Evolutionary conservation across 2,329 filamentous ascomycete species (phyloP).

Genomic region (Xylariales sp.): DNA sequence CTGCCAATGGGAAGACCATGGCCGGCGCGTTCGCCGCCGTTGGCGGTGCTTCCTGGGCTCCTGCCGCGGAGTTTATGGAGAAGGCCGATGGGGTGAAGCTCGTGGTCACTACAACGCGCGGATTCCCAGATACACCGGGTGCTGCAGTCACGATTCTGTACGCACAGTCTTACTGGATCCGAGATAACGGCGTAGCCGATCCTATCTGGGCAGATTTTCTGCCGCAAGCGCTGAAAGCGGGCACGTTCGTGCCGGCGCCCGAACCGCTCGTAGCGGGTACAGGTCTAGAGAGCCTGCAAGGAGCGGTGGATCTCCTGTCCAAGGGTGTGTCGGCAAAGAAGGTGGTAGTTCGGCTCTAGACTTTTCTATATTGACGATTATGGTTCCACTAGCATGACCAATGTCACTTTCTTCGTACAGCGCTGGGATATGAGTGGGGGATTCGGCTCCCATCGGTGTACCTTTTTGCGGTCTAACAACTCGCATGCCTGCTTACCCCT

Average conservation of each 20-base stretch:
- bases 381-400: too few species aligned
- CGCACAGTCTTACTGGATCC: slow-evolving; percentile 20
- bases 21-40: slow-evolving; percentile 19
- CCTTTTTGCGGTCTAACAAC: too few species aligned
- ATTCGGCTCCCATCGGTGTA: too few species aligned
- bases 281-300: slow-evolving; percentile 37
- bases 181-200: slow-evolving; percentile 21
- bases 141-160: slow-evolving; percentile 21
- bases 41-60: slow-evolving; percentile 11
- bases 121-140: slow-evolving; percentile 16
- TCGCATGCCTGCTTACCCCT: too few species aligned
- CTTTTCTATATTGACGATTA: too few species aligned
- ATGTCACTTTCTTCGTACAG: too few species aligned
- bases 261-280: slow-evolving; percentile 32
- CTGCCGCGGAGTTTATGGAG: slow-evolving; percentile 21
- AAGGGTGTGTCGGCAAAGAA: slow-evolving; percentile 38
- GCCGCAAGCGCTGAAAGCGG: slow-evolving; percentile 28
- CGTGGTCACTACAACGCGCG: slow-evolving; percentile 20
- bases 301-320: slow-evolving; percentile 29
- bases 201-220: slow-evolving; percentile 34
- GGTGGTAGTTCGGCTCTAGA: slow-evolving; percentile 35
- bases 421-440: too few species aligned
- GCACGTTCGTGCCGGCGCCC: slow-evolving; percentile 31
- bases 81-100: slow-evolving; percentile 16
- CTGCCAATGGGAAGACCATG: slow-evolving; percentile 8